Evolutionary conservation across 805 yeast species (phyloP).

Genomic region (Vanderwaltozyma yarrowii): DNA sequence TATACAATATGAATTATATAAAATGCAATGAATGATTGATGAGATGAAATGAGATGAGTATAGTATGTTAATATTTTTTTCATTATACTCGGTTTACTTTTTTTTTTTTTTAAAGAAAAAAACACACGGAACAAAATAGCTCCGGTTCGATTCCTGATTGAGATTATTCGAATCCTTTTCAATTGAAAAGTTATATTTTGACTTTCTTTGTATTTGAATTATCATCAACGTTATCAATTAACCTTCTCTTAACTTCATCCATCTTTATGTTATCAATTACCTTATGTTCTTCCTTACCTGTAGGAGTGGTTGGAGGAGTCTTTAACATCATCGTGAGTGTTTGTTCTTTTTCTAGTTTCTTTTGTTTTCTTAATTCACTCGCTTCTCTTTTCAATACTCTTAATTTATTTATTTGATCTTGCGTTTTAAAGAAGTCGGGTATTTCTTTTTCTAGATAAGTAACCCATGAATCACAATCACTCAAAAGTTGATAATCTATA

Average conservation of each 20-base stretch:
- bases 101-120: too few species aligned
- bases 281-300: neutral
- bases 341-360: neutral
- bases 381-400: slow-evolving; percentile 25
- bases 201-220: neutral
- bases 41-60: too few species aligned
- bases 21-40: too few species aligned
- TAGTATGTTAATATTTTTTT: too few species aligned
- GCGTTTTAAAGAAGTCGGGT: slow-evolving; percentile 55
- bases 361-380: slow-evolving; percentile 19
- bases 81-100: too few species aligned
- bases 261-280: neutral
- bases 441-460: slow-evolving; percentile 39
- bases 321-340: neutral
- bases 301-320: slow-evolving; percentile 4
- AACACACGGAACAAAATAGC: too few species aligned
- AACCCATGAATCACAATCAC: slow-evolving; percentile 82
- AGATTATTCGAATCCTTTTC: too few species aligned
- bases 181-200: too few species aligned
- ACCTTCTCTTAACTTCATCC: slow-evolving; percentile 1
- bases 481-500: slow-evolving; percentile 68
- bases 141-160: too few species aligned
- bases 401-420: slow-evolving; percentile 28
- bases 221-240: neutral
- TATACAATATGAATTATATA: too few species aligned